A percentile compares a stretch with the other conserved stretches of the same genome.
phyloP scores from a whole-genome alignment of 257 asterid species.

The Fraxinus cuspidata region DNA sequence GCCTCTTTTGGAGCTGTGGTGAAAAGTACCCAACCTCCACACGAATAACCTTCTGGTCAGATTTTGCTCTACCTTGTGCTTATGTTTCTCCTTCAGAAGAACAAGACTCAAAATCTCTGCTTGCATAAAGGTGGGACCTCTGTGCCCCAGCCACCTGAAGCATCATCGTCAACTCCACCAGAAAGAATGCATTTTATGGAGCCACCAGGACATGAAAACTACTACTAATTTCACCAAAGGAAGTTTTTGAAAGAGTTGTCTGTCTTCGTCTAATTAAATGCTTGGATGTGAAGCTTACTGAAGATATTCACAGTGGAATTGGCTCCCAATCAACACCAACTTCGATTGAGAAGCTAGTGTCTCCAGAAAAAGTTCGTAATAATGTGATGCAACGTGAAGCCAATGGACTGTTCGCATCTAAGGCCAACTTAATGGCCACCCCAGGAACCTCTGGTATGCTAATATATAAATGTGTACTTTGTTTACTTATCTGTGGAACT shows the following conservation, averaged over 20 bases:
- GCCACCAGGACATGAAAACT: conserved; percentile 54
- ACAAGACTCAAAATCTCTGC: conserved; percentile 2
- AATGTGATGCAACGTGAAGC: conserved; percentile 44
- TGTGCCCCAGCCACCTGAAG: conserved; percentile 56
- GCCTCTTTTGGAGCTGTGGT: conserved; percentile 66
- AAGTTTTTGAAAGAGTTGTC: neutral
- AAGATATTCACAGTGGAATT: conserved; percentile 47
- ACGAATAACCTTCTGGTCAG: conserved; percentile 83
- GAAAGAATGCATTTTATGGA: conserved; percentile 45
- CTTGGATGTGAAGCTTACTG: conserved; percentile 56
- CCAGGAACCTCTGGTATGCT: conserved; percentile 70
- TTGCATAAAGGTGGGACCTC: conserved; percentile 54
- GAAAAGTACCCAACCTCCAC: conserved; percentile 60
- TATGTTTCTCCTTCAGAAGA: conserved; percentile 8
- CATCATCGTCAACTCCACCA: conserved; percentile 66
- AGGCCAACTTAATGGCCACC: conserved; percentile 50
- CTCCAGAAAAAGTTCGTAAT: conserved; percentile 26
- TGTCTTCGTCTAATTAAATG: conserved; percentile 33
- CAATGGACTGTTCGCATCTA: conserved; percentile 39
- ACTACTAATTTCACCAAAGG: conserved; percentile 3
- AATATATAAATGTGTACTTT: neutral
- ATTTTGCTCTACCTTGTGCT: conserved; percentile 22
- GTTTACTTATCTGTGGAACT: conserved; percentile 4
- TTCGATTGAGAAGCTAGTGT: conserved; percentile 67
- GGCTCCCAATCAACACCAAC: conserved; percentile 40